Evolutionary conservation across 495 filamentous ascomycete species (phyloP), one percentile per base, ranked within the genome.

Genomic region (Letharia lupina): DNA sequence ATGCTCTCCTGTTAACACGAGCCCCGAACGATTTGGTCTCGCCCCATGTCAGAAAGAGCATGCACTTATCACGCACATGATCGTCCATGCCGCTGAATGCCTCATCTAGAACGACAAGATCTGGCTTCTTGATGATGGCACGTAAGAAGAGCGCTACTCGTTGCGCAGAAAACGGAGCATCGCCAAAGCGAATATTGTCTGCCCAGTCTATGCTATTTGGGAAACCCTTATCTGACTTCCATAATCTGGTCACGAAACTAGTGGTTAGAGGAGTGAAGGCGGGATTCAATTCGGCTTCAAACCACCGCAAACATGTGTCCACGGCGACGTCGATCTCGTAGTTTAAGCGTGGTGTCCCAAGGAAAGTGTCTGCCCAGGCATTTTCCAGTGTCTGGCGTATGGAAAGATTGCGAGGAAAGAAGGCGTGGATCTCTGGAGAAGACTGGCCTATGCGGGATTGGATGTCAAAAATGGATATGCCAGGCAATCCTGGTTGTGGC

Each of bases 81-180:
- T 88, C 85, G 66, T 93, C 86, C 86, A 98, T 91, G 39, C 93
- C 92, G 56, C 89, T 91, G 70, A 96, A 95, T 0, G 94, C 86
- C 75, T 98, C 94, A 70, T 98, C 94, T 3, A 98, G 83, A 47
- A 98, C 89, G 41, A 98, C 81, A 54, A 98, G 83, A 66, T 97
- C 93, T 0, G 92, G 91, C 63, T 83, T 83, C 68, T 91, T 89
- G 69, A 94, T 83, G 44, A 95, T 77, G 20, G 93, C 89, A 10
- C 95, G 85, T 39, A 98, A 77, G 75, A 98, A 94, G 3, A 98
- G 83, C 13, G 88, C 81, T 10, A 97, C 80, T 33, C 92, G 86
- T 75, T 98, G 94, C 1, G 91, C 85, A 9, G 85, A 87, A 70
- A 91, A 88, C 28, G 84, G 83, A 2, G 93, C 78, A 64, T 90